These are phyloP conservation scores for Solanum gracilifrons DNA, from an alignment of 257 asterid genomes.

Conservation along the genomic window DNA sequence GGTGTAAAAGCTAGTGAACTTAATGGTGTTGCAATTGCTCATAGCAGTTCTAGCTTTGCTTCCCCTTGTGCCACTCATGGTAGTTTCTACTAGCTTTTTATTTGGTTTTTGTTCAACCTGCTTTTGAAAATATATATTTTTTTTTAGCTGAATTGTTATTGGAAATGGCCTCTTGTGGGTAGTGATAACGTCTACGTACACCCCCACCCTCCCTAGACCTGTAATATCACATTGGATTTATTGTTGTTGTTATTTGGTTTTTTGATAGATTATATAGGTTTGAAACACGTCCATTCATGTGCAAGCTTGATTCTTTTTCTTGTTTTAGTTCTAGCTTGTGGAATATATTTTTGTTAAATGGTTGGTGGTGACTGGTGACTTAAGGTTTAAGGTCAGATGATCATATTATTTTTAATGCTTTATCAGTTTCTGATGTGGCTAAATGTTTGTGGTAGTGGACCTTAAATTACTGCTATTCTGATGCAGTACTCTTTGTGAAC, in stretches of 20 bases:
- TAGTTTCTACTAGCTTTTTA: background rate
- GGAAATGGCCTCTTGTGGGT: background rate
- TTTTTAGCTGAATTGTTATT: background rate
- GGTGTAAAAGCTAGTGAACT: constrained; percentile 45
- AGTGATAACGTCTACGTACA: background rate
- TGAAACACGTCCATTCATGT: background rate
- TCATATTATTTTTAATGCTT: background rate
- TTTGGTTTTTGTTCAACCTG: background rate
- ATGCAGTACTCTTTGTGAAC: background rate
- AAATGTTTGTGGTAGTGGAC: background rate
- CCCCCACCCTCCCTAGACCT: background rate
- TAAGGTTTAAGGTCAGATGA: background rate
- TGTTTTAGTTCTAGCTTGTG: background rate
- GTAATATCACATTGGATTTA: background rate
- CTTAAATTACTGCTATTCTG: background rate
- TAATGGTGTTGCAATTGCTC: constrained; percentile 43
- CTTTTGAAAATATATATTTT: background rate
- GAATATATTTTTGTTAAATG: background rate
- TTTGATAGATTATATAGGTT: background rate
- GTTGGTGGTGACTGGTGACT: background rate
- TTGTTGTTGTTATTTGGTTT: background rate
- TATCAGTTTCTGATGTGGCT: background rate
- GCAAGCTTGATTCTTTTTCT: background rate
- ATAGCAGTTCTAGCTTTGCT: constrained; percentile 16
- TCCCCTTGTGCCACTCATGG: constrained; percentile 26